phyloP scores from a whole-genome alignment of 2,329 filamentous ascomycete genomes.

The Aureobasidium leucospermi region DNA sequence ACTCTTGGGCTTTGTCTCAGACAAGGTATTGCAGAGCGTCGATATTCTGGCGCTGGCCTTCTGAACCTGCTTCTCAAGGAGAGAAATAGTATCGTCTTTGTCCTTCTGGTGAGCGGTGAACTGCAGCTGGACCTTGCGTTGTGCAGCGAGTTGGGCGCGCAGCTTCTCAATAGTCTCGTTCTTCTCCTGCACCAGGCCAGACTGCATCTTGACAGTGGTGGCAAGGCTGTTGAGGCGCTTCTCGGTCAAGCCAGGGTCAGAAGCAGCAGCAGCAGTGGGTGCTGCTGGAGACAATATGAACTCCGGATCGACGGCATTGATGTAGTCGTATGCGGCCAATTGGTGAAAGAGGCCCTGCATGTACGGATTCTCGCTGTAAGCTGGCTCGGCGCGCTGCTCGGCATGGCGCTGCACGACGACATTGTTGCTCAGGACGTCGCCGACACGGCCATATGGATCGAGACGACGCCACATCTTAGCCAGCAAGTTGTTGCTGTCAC shows the following conservation, averaged over 20 bases:
- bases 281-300: background rate
- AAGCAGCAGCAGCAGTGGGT: background rate
- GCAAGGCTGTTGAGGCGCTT: conserved; percentile 7
- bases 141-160: background rate
- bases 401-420: background rate
- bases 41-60: background rate
- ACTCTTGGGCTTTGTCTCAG: background rate
- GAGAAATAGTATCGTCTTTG: background rate
- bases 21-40: background rate
- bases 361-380: background rate
- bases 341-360: background rate
- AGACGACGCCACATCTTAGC: conserved; percentile 6
- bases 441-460: background rate
- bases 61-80: background rate
- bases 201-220: background rate
- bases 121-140: background rate
- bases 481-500: background rate
- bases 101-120: background rate
- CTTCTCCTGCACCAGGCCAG: background rate
- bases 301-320: background rate
- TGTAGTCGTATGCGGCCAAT: conserved; percentile 7
- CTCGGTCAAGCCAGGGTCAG: background rate
- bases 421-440: background rate
- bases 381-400: background rate
- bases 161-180: conserved; percentile 5